phyloP scores from a whole-genome alignment of 345 rosid genomes.

The Brassica cretica region DNA sequence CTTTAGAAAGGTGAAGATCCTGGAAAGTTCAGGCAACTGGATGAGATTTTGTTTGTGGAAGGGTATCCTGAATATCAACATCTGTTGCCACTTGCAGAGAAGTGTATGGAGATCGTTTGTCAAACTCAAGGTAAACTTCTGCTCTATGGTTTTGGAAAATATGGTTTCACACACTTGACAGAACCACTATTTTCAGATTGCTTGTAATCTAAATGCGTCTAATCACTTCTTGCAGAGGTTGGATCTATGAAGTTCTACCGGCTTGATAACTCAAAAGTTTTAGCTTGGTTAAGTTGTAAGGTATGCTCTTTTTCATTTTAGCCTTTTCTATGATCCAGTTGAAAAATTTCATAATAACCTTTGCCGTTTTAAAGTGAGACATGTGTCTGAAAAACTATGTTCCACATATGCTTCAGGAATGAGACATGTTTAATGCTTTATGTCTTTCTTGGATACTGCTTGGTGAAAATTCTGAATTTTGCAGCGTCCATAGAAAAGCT shows the following conservation, averaged over 20 bases:
- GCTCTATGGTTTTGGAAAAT: constrained; percentile 4
- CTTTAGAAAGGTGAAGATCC: constrained; percentile 74
- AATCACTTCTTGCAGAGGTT: constrained; percentile 51
- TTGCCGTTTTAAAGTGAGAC: constrained; percentile 1
- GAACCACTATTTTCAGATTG: not conserved
- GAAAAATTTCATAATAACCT: not conserved
- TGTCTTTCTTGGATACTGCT: not conserved
- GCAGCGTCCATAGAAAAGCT: not conserved
- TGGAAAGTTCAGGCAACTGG: constrained; percentile 89
- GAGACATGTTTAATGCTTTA: not conserved
- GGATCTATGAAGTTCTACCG: constrained; percentile 77
- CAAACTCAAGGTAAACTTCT: constrained; percentile 65
- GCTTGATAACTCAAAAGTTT: constrained; percentile 75
- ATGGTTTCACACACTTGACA: not conserved
- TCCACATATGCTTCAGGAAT: not conserved
- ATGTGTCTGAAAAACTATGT: constrained; percentile 13
- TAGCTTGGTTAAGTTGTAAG: constrained; percentile 78
- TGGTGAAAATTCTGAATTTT: not conserved
- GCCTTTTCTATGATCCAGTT: not conserved
- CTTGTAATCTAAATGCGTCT: not conserved
- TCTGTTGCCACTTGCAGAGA: constrained; percentile 59
- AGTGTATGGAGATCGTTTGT: constrained; percentile 76
- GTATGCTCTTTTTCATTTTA: constrained; percentile 41
- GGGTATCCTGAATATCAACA: constrained; percentile 74
- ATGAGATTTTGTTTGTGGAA: constrained; percentile 70